Evolutionary conservation across 2,329 filamentous ascomycete genomes (phyloP), one percentile per base, ranked within the genome.

Genomic region (Diaporthe destruens): DNA sequence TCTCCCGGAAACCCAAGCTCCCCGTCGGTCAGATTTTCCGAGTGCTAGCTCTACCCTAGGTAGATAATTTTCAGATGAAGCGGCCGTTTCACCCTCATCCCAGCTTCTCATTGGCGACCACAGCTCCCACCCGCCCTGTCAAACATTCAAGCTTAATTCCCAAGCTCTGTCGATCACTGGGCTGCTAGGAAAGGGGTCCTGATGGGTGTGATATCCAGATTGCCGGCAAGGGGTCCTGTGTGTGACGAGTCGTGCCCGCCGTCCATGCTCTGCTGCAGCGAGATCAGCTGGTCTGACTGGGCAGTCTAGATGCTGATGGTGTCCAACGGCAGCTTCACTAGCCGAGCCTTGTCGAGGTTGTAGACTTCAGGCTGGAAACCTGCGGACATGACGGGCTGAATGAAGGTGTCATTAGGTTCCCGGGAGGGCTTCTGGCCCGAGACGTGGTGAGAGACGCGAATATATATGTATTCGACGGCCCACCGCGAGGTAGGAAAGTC

Each of bases 301-400:
- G 14, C 39, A 66, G 61, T 25, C 47, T 39, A 53, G 47, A 53
- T 53, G 47, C 61, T n/a, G 32, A 34, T 51, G 44, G 29, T 23
- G n/a, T 66, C 29, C 47, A 66, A 66, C 61, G 61, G 61, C 61
- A 66, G 61, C 61, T 66, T 53, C 32, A 14, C 61, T 66, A 66
- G 32, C 61, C 61, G 61, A 47, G 61, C 44, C 61, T 66, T 66
- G 61, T 66, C 47, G 25, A 39, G 47, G 61, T 66, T 25, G 61
- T 66, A 66, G 47, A 66, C 47, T 66, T 66, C 61, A 66, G 61
- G 61, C 61, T 66, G 61, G 61, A 66, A 66, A 66, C 61, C 9
- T 29, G 61, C n/a, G 14, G 32, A 20, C 44, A 66, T 39, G 61
- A 53, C 47, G 44, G 47, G 47, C 61, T 53, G 47, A 53, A 47